Conservation (phyloP, 441 rosid species). For the Syzygium malaccense region DNA sequence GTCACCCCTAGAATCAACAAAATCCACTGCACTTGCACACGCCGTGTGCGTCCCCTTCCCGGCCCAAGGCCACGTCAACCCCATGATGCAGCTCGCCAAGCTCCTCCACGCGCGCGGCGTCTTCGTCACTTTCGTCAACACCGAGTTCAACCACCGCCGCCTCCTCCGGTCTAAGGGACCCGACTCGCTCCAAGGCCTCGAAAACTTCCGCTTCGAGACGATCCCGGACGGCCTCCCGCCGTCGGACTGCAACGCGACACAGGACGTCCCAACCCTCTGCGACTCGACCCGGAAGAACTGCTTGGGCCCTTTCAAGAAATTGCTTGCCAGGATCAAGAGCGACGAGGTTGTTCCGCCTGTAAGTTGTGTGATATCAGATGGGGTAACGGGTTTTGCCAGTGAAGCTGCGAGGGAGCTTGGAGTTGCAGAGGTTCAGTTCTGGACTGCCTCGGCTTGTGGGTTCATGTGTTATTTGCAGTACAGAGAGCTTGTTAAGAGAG, state of each 20-base stretch:
- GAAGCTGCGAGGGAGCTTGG: conserved; percentile 16
- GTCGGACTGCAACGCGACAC: background rate
- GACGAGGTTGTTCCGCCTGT: conserved; percentile 7
- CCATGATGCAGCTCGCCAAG: conserved; percentile 22
- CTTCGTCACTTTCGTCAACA: conserved; percentile 16
- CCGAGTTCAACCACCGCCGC: conserved; percentile 8
- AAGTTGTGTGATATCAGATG: conserved; percentile 14
- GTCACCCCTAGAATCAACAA: background rate
- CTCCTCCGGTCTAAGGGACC: background rate
- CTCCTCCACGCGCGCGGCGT: conserved; percentile 15
- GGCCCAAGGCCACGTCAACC: conserved; percentile 27
- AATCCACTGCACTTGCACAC: background rate
- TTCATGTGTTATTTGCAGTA: conserved; percentile 13
- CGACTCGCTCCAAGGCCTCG: background rate
- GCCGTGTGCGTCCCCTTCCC: conserved; percentile 23
- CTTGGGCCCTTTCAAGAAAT: conserved; percentile 13
- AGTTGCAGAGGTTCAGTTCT: conserved; percentile 15
- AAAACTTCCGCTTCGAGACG: conserved; percentile 3
- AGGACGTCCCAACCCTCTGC: background rate
- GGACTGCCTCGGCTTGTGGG: conserved; percentile 28
- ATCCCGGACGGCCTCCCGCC: conserved; percentile 3
- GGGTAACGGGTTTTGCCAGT: conserved; percentile 7
- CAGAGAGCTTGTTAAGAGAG: conserved; percentile 12
- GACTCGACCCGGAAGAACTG: conserved; percentile 11
- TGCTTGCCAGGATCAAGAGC: conserved; percentile 8